Conservation (phyloP, 2,329 filamentous ascomycete genomes). For the Talaromyces sp. region DNA sequence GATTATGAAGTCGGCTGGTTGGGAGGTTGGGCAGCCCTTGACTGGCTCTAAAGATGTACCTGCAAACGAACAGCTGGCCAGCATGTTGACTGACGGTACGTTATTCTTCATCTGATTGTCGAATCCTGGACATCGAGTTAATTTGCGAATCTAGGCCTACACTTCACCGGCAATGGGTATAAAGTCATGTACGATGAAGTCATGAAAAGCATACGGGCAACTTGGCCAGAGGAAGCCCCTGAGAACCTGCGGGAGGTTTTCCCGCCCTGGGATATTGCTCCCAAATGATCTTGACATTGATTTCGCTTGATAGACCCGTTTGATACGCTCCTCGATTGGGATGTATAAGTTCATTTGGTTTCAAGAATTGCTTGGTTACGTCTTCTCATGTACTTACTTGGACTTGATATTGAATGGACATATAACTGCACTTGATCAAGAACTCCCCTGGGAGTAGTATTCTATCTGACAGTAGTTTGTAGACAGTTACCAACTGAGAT, state of each 20-base stretch:
- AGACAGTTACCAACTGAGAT: background rate
- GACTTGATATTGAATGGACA: background rate
- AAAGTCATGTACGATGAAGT: slow-evolving; percentile 53
- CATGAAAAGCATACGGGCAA: slow-evolving; percentile 48
- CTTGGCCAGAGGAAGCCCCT: slow-evolving; percentile 55
- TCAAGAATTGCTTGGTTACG: background rate
- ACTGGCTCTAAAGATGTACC: slow-evolving; percentile 57
- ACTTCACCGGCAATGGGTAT: slow-evolving; percentile 57
- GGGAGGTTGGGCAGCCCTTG: slow-evolving; percentile 49
- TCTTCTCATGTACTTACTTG: background rate
- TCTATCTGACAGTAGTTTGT: background rate
- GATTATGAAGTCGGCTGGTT: slow-evolving; percentile 64
- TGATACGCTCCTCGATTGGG: background rate
- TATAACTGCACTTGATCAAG: background rate
- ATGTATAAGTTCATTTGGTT: background rate
- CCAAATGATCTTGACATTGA: slow-evolving; percentile 26
- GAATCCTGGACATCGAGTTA: background rate
- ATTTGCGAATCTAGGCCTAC: slow-evolving; percentile 45
- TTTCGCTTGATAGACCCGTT: background rate
- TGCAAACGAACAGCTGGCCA: slow-evolving; percentile 53
- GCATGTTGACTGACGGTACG: slow-evolving; percentile 56
- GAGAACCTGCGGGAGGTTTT: slow-evolving; percentile 51
- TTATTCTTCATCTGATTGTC: slow-evolving; percentile 15
- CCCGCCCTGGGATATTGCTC: slow-evolving; percentile 50
- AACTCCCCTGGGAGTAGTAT: background rate